Evolutionary conservation across 1,284 basidiomycete species (phyloP), one percentile per base, ranked within the genome.

Genomic region (Xanthoconium separans): DNA sequence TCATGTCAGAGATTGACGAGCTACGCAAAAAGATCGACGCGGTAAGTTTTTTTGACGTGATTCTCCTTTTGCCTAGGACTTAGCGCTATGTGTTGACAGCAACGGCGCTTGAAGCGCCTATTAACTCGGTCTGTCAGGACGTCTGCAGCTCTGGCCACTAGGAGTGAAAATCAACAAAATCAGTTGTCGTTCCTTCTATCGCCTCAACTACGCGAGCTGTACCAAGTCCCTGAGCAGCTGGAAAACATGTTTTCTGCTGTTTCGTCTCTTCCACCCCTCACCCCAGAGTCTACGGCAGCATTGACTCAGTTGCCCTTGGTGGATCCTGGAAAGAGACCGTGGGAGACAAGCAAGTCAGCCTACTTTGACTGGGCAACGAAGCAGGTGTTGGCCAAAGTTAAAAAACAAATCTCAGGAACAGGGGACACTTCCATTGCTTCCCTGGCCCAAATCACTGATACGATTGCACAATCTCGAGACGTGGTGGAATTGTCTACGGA

Each of bases 301-400:
- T 70, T 78, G 13, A 65, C 70, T 15, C 69, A 74, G n/a, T 47
- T 71, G 24, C 71, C 74, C 11, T 60, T 75, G 22, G 60, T 70
- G 2, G 84, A 85, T 57, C 82, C 83, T 0, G 83, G 85, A 8
- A 89, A 87, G 68, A 78, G 85, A 11, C 76, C 77, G 30, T 90
- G 87, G 87, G 88, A 90, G 70, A 81, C 78, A 29, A 81, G 76
- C 62, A 79, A 77, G 66, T 76, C 76, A 0, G 87, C 86, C 8
- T 90, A 90, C 65, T 63, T 82, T 9, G 82, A 82, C 55, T 90
- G 87, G 87, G 85, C 84, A 2, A 73, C 82, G 2, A 74, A 74
- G 15, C 78, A 84, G 62, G 68, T 88, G 12, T 64, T 83, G 49
- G 71, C 73, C 47, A 78, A 73, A 34, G 71, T 77, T n/a, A 78